Base-by-base conservation (phyloP, 805 yeast species). In the Yarrowia sp. region DNA sequence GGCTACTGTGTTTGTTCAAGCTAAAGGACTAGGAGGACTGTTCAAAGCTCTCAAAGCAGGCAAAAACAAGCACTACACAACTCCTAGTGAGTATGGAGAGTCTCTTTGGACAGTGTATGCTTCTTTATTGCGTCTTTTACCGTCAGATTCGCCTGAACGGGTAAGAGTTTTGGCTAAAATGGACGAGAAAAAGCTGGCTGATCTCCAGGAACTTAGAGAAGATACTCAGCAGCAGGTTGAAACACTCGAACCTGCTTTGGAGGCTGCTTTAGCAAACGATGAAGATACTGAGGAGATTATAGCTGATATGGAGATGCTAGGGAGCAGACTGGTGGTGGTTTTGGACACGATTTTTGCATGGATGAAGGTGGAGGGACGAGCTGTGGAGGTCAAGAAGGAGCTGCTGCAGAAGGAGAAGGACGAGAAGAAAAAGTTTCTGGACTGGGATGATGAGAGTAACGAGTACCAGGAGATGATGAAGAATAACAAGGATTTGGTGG, bases 301-400 rank as follows among this genome's bases (percentile, higher is more conserved):
- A 17, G 35, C 41, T 8, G 43, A 58, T 8, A 58, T 58, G 51
- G 42, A 43, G 35, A 43, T 33, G 42, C 51, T 36, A 3, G 64
- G 64, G 14, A 43, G 51, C 8, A 11, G 22, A 1, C 51, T 43
- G 18, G 51, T 43, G 51, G 42, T 58, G 14, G 43, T 36, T 17
- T n/a, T 58, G 51, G 64, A 58, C n/a, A 43, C 42, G 33, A 58
- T 58, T 10, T 43, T 58, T 18, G 64, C 64, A 22, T 58, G 64
- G 64, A 32, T 58, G 35, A 58, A 33, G 32, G 51, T 33, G 18
- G 64, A 58, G 47, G 61, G 60, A 1, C 6, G 2, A 17, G 58
- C 22, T 15, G 13, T 53, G 8, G 36, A 53, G 60, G 60, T 53
- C 10, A 35, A 38, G 9, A 53, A 22, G 11, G 15, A n/a, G 18